Conservation (phyloP, 2,329 filamentous ascomycete species). For the Colletotrichum lini region DNA sequence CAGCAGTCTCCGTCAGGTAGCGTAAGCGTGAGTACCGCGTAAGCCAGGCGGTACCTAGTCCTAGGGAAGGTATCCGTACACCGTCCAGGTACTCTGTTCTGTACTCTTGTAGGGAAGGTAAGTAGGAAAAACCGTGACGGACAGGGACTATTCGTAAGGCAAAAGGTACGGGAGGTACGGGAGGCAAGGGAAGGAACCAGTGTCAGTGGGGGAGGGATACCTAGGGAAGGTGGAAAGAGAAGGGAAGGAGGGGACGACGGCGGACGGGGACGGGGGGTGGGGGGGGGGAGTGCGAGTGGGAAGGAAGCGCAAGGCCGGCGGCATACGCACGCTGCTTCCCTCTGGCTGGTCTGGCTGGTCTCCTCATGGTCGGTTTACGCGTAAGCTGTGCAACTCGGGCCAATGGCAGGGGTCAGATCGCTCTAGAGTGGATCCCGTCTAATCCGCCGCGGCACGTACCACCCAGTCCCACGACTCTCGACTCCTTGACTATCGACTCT, state of each 20-base stretch:
- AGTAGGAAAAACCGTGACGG: background rate
- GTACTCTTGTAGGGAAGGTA: too few relatives aligned
- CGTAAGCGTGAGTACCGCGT: constrained; percentile 13
- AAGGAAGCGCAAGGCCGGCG: constrained; percentile 14
- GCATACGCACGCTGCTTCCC: constrained; percentile 40
- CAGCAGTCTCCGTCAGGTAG: constrained; percentile 26
- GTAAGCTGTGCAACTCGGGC: constrained; percentile 49
- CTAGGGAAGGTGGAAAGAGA: constrained; percentile 11
- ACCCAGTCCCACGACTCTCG: constrained; percentile 18
- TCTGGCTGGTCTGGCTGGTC: constrained; percentile 21
- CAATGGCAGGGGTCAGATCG: constrained; percentile 43
- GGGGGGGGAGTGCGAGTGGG: constrained; percentile 22
- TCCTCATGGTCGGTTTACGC: constrained; percentile 48
- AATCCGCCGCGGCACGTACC: constrained; percentile 41
- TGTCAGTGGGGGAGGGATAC: background rate
- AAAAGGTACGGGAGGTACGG: background rate
- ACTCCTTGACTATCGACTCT: too few relatives aligned
- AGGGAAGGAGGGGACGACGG: constrained; percentile 14
- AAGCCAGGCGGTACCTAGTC: background rate
- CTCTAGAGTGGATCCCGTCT: constrained; percentile 31
- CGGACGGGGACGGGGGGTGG: constrained; percentile 20
- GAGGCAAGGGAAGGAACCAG: constrained; percentile 17
- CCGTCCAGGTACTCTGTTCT: too few relatives aligned
- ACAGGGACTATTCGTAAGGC: background rate
- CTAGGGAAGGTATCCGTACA: too few relatives aligned